Evolutionary conservation across 148 eudicot species (phyloP).

Genomic region (Polygonum maritimum): DNA sequence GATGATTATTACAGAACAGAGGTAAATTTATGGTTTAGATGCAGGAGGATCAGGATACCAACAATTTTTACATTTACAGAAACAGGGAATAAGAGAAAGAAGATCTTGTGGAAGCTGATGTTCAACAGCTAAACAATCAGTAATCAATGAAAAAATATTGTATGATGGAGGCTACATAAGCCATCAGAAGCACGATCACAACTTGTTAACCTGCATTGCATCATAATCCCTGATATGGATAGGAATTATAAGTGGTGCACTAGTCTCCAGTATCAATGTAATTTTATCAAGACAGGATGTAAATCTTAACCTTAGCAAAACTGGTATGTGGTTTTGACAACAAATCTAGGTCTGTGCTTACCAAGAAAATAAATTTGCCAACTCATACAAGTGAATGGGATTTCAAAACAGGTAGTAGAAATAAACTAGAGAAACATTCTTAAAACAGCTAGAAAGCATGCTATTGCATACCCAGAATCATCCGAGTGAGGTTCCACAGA

Average conservation of each 20-base stretch:
- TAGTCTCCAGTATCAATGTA: neutral
- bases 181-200: neutral
- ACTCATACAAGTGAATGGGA: neutral
- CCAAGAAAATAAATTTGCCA: neutral
- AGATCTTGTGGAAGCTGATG: neutral
- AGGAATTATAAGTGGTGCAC: neutral
- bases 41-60: neutral
- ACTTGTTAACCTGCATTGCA: neutral
- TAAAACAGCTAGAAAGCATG: neutral
- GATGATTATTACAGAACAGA: neutral
- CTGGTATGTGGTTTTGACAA: neutral
- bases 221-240: neutral
- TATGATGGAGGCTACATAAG: neutral
- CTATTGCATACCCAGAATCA: neutral
- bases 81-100: neutral
- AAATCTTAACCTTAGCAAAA: neutral
- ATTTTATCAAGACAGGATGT: neutral
- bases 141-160: neutral
- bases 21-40: neutral
- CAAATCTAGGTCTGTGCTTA: neutral
- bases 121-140: neutral
- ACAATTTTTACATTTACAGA: neutral
- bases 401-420: neutral
- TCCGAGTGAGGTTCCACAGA: neutral
- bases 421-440: neutral